Conservation (phyloP, 345 rosid genomes). For the Pseudoturritis turrita region DNA sequence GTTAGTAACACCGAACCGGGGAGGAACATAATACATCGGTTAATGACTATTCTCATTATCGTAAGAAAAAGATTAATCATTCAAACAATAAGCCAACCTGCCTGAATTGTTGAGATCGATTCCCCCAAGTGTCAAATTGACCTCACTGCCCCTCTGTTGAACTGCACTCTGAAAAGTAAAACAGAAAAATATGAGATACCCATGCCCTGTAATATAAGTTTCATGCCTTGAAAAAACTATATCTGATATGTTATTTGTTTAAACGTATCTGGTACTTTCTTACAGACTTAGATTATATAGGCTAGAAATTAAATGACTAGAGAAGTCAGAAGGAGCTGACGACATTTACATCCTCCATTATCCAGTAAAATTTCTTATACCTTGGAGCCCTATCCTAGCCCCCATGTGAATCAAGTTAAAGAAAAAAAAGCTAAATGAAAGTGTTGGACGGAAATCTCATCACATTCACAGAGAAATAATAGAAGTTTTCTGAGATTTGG, state of each 20-base stretch:
- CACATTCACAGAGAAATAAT: background rate
- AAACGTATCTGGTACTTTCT: no score
- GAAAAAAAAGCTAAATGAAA: background rate
- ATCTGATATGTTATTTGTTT: no score
- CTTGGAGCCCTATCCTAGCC: slow-evolving; percentile 11
- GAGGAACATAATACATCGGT: slow-evolving; percentile 6
- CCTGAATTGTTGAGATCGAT: slow-evolving; percentile 99
- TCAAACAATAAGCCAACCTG: slow-evolving; percentile 83
- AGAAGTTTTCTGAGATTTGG: background rate
- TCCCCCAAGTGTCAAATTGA: slow-evolving; percentile 76
- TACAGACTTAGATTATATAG: no score
- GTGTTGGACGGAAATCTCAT: background rate
- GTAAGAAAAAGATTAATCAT: background rate
- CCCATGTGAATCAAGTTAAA: background rate
- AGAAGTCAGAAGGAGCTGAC: no score
- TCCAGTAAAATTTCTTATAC: background rate
- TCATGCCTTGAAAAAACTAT: background rate
- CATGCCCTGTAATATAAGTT: background rate
- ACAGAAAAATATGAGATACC: slow-evolving; percentile 14
- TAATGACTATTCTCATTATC: background rate
- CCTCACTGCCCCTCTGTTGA: slow-evolving; percentile 70
- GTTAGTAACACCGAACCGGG: slow-evolving; percentile 28
- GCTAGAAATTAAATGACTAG: no score
- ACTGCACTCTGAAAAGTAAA: slow-evolving; percentile 47
- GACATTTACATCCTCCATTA: background rate